phyloP scores from a whole-genome alignment of 768 basidiomycete genomes.

The Boletus vinaceobasis region DNA sequence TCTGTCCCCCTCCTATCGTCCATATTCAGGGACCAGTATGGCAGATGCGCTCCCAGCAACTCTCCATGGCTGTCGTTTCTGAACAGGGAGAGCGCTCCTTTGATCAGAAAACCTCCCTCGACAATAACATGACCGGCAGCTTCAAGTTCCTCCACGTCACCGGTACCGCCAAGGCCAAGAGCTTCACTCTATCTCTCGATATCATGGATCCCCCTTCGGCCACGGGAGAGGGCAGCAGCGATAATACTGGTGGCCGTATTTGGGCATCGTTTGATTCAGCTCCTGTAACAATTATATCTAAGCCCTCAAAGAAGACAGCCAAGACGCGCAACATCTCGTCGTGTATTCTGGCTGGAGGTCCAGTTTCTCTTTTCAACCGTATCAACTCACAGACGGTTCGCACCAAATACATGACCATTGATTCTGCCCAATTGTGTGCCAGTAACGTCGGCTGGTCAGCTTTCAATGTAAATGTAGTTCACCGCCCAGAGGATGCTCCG shows the following conservation, averaged over 20 bases:
- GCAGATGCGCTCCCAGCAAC: constrained; percentile 77
- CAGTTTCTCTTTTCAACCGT: constrained; percentile 91
- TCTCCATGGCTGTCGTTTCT: constrained; percentile 83
- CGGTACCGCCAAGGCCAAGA: constrained; percentile 85
- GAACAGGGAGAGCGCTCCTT: constrained; percentile 80
- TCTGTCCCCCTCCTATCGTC: constrained; percentile 91
- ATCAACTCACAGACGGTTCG: constrained; percentile 96
- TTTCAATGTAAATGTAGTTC: constrained; percentile 88
- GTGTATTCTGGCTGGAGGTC: constrained; percentile 85
- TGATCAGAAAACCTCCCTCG: constrained; percentile 80
- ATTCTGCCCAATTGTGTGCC: constrained; percentile 78
- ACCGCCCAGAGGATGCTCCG: constrained; percentile 61
- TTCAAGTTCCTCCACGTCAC: constrained; percentile 92
- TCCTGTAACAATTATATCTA: constrained; percentile 92
- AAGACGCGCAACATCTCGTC: constrained; percentile 91
- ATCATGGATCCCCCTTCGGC: constrained; percentile 72
- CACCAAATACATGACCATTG: constrained; percentile 96
- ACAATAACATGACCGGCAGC: constrained; percentile 80
- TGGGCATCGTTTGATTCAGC: constrained; percentile 94
- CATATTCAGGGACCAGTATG: constrained; percentile 87
- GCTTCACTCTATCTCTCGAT: constrained; percentile 81
- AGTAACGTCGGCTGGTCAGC: constrained; percentile 92
- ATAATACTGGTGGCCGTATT: constrained; percentile 52
- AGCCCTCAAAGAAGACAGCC: constrained; percentile 95
- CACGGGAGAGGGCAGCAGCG: constrained; percentile 35